Evolutionary conservation across 306 rosid species (phyloP).

Genomic region (Myrica gale): DNA sequence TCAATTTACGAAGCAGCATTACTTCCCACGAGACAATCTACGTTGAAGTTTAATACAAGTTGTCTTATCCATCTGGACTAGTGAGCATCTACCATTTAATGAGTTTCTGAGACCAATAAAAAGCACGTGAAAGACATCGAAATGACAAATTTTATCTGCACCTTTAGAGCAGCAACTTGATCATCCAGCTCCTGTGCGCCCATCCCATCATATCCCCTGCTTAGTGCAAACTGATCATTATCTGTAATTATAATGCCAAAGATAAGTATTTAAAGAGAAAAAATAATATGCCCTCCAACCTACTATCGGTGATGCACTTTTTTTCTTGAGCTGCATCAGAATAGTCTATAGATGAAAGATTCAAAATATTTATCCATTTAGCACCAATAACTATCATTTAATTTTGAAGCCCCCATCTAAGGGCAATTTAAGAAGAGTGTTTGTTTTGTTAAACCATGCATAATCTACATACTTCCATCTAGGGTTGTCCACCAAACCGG

Average conservation of each 20-base stretch:
- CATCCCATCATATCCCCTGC: slow-evolving; percentile 50
- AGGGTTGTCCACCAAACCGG: too few relatives aligned
- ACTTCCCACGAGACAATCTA: neutral
- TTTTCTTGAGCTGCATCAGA: neutral
- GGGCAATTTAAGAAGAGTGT: neutral
- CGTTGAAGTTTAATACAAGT: neutral
- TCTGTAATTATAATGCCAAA: neutral
- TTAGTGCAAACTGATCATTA: slow-evolving; percentile 17
- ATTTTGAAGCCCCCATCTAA: neutral
- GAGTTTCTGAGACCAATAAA: neutral
- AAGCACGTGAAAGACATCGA: slow-evolving; percentile 19
- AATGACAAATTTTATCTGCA: slow-evolving; percentile 22
- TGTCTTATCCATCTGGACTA: neutral
- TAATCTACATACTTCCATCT: neutral
- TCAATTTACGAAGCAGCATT: neutral
- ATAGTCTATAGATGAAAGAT: too few relatives aligned
- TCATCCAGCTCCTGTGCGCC: slow-evolving; percentile 42
- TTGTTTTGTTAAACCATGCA: neutral
- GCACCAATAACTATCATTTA: neutral
- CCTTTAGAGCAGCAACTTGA: slow-evolving; percentile 47
- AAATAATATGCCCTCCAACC: neutral
- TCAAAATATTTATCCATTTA: neutral
- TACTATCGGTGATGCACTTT: neutral
- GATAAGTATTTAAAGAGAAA: too few relatives aligned
- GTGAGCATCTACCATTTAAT: neutral